Evolutionary conservation across 805 yeast species (phyloP).

Genomic region (Pichia exigua): DNA sequence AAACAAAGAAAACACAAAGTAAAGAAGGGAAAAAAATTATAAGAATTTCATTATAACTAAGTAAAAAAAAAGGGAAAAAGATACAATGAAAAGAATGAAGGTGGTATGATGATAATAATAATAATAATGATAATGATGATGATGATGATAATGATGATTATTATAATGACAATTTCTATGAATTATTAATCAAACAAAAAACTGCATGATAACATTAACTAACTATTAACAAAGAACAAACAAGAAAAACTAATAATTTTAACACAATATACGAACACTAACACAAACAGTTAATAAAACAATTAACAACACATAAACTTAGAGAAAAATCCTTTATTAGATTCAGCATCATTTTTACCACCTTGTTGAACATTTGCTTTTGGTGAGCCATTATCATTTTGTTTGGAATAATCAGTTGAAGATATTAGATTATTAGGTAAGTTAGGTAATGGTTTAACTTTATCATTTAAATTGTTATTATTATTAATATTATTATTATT

Average conservation of each 20-base stretch:
- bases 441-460: constrained; percentile 29
- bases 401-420: constrained; percentile 9
- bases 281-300: neutral
- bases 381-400: neutral
- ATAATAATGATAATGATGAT: neutral
- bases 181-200: too few species aligned
- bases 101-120: too few species aligned
- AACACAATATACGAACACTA: neutral
- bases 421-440: constrained; percentile 16
- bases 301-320: constrained; percentile 15
- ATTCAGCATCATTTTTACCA: constrained; percentile 17
- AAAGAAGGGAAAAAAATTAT: neutral
- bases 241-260: too few species aligned
- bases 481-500: constrained; percentile 5
- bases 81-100: neutral
- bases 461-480: constrained; percentile 8
- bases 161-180: neutral
- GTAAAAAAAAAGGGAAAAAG: neutral
- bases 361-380: constrained; percentile 15
- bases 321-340: constrained; percentile 22
- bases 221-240: neutral
- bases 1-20: neutral
- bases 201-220: too few species aligned
- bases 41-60: neutral
- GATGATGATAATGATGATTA: neutral